Evolutionary conservation across 495 filamentous ascomycete genomes (phyloP).

Genomic region (Neurospora sublineolata): DNA sequence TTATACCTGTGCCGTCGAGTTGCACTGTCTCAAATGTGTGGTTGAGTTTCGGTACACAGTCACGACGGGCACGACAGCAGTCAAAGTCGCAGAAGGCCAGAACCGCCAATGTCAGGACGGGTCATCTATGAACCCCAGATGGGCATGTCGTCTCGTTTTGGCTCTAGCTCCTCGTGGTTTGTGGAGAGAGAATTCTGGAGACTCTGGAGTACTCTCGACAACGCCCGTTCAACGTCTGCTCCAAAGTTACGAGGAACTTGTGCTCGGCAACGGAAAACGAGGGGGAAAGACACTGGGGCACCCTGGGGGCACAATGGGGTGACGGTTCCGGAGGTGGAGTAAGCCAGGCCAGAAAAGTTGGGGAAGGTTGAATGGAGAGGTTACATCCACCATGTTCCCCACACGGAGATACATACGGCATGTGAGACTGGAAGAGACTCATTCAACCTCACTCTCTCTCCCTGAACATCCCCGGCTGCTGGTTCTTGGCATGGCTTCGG

Average conservation of each 20-base stretch:
- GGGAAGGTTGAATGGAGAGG: slow-evolving; percentile 21
- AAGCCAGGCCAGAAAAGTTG: slow-evolving; percentile 7
- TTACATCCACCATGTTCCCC: background rate
- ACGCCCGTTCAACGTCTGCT: background rate
- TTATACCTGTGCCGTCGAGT: background rate
- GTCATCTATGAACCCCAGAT: background rate
- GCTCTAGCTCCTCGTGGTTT: background rate
- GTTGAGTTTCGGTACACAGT: background rate
- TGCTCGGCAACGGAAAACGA: background rate
- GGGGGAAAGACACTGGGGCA: background rate
- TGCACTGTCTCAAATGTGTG: background rate
- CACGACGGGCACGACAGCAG: background rate
- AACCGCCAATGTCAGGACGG: background rate
- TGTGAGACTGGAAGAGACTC: background rate
- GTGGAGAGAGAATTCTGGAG: background rate
- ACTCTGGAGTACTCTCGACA: background rate
- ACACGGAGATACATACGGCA: background rate
- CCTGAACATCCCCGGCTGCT: background rate
- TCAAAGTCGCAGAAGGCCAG: background rate
- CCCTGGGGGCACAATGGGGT: background rate
- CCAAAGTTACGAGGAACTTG: background rate
- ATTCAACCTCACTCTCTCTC: background rate
- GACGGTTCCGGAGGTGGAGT: background rate
- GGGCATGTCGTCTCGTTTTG: background rate
- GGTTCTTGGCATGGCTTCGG: background rate